Conservation (phyloP, 1,139 yeast genomes). For the Lizanozyma gosingica region DNA sequence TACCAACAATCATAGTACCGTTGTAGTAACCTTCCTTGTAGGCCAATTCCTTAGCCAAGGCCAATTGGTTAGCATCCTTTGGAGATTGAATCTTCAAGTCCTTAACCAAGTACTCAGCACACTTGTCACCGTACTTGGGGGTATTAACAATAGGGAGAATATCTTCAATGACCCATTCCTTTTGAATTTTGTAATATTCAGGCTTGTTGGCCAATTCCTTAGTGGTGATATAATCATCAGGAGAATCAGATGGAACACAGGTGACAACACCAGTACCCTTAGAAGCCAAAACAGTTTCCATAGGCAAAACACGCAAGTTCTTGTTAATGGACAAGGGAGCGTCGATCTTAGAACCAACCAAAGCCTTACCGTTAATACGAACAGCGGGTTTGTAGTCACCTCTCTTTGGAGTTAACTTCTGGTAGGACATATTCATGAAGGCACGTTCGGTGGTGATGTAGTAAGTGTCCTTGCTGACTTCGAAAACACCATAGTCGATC, state of each 20-base stretch:
- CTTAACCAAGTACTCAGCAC: constrained; percentile 81
- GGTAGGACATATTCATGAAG: constrained; percentile 97
- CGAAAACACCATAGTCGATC: constrained; percentile 84
- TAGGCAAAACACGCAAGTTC: constrained; percentile 80
- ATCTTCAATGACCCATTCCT: constrained; percentile 79
- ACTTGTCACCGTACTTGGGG: constrained; percentile 78
- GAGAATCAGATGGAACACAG: constrained; percentile 97
- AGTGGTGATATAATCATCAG: constrained; percentile 89
- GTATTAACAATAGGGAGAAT: constrained; percentile 69
- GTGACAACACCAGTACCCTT: constrained; percentile 99
- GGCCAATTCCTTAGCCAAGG: constrained; percentile 88
- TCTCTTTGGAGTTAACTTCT: constrained; percentile 82
- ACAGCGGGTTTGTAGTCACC: constrained; percentile 63
- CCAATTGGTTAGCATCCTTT: constrained; percentile 78
- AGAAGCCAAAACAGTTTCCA: constrained; percentile 91
- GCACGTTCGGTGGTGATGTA: constrained; percentile 91
- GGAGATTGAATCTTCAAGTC: constrained; percentile 91
- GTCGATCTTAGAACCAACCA: constrained; percentile 77
- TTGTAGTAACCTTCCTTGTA: constrained; percentile 96
- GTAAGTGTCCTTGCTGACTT: constrained; percentile 71
- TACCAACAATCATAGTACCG: constrained; percentile 75
- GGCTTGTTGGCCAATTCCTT: constrained; percentile 82
- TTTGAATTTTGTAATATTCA: constrained; percentile 77
- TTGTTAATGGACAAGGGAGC: constrained; percentile 76
- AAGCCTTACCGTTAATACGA: constrained; percentile 56